Evolutionary conservation across 2,329 filamentous ascomycete species (phyloP).

Genomic region (Sclerotinia subarctica): DNA sequence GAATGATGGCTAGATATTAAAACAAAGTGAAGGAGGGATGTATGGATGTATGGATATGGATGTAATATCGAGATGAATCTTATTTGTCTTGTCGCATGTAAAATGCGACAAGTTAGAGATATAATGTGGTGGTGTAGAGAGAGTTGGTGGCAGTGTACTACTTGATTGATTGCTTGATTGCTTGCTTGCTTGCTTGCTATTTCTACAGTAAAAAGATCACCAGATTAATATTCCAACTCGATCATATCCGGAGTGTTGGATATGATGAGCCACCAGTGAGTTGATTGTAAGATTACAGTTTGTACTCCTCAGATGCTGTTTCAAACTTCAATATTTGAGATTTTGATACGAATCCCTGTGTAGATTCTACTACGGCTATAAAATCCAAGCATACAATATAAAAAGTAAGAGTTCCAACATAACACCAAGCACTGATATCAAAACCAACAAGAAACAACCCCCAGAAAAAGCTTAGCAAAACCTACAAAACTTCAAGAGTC

Average conservation of each 20-base stretch:
- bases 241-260: not conserved
- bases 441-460: not conserved
- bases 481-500: not conserved
- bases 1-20: not conserved
- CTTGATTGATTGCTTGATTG: too few species aligned
- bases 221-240: not conserved
- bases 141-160: conserved; percentile 2
- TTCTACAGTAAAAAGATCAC: not conserved
- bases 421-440: not conserved
- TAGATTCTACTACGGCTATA: not conserved
- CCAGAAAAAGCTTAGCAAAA: too few species aligned
- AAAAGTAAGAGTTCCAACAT: not conserved
- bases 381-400: not conserved
- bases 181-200: not conserved
- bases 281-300: not conserved
- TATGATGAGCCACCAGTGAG: not conserved
- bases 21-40: not conserved
- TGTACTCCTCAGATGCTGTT: not conserved
- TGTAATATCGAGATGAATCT: not conserved
- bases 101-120: not conserved
- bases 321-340: not conserved
- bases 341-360: not conserved
- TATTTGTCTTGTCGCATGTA: not conserved
- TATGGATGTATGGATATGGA: not conserved
- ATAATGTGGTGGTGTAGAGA: not conserved